Evolutionary conservation across 176 grass and related monocot genomes (phyloP).

Genomic region (Areca catechu): DNA sequence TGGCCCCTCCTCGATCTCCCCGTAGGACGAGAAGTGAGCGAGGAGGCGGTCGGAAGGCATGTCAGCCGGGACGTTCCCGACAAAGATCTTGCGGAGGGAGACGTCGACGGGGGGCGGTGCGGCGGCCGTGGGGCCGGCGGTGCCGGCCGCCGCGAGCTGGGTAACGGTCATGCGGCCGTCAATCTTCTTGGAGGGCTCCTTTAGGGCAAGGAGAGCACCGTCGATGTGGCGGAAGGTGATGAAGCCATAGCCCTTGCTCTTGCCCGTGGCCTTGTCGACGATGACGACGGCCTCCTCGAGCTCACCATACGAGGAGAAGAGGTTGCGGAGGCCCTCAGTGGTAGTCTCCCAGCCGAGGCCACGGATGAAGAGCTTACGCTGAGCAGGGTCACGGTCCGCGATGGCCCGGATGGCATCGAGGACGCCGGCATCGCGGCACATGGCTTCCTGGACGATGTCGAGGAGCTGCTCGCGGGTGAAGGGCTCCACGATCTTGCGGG

Average conservation of each 20-base stretch:
- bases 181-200: conserved; percentile 96
- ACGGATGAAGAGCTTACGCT: conserved; percentile 84
- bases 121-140: conserved; percentile 27
- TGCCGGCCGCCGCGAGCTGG: conserved; percentile 75
- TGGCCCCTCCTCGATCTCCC: conserved; percentile 96
- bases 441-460: conserved; percentile 51
- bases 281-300: conserved; percentile 85
- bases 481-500: conserved; percentile 56
- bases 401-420: conserved; percentile 65
- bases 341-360: conserved; percentile 91
- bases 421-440: conserved; percentile 40
- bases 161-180: conserved; percentile 86
- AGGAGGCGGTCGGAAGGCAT: conserved; percentile 85
- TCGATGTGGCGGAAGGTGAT: conserved; percentile 92
- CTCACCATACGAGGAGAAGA: conserved; percentile 79
- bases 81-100: conserved; percentile 87
- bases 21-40: conserved; percentile 57
- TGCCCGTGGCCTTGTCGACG: conserved; percentile 69
- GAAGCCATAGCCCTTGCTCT: conserved; percentile 87
- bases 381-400: conserved; percentile 58
- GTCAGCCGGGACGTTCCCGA: conserved; percentile 79
- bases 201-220: conserved; percentile 76
- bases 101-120: conserved; percentile 34
- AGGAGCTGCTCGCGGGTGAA: conserved; percentile 82
- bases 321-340: conserved; percentile 48